Percentiles rank a stretch among this genome's conserved stretches.
Conservation (phyloP, 2,329 filamentous ascomycete species). For the Stromatinia cepivora region DNA sequence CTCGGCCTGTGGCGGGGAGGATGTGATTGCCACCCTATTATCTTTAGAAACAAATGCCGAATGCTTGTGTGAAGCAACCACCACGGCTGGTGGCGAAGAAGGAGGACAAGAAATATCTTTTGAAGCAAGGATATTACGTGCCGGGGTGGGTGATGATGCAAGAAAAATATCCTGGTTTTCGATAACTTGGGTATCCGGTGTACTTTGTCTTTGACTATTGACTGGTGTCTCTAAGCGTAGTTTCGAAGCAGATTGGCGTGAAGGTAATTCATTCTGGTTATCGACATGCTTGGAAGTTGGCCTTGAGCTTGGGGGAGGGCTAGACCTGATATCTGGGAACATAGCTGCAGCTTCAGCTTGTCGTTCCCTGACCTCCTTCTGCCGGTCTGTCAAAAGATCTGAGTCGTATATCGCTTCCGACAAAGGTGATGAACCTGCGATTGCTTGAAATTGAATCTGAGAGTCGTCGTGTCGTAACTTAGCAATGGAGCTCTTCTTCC, state of each 20-base stretch:
- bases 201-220: conserved; percentile 30
- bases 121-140: conserved; percentile 51
- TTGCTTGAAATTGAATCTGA: conserved; percentile 73
- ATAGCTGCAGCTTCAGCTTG: conserved; percentile 60
- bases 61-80: background rate
- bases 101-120: conserved; percentile 54
- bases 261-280: conserved; percentile 35
- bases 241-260: conserved; percentile 32
- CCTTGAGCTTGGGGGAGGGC: conserved; percentile 41
- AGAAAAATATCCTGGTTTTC: conserved; percentile 43
- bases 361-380: conserved; percentile 74
- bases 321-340: conserved; percentile 67
- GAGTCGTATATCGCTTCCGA: conserved; percentile 57
- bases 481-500: conserved; percentile 45
- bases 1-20: conserved; percentile 32
- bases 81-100: conserved; percentile 56
- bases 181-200: conserved; percentile 32
- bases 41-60: too few relatives aligned
- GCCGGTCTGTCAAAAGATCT: conserved; percentile 74
- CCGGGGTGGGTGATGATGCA: conserved; percentile 59
- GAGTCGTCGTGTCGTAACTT: conserved; percentile 76
- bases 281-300: conserved; percentile 29
- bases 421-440: conserved; percentile 62
- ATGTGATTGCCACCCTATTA: conserved; percentile 45
- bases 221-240: conserved; percentile 23